Percentiles rank a stretch among this genome's conserved stretches.
These are phyloP conservation scores for Bremia lactucae DNA, from an alignment of 352 stramenopile species.

Conservation along the genomic window DNA sequence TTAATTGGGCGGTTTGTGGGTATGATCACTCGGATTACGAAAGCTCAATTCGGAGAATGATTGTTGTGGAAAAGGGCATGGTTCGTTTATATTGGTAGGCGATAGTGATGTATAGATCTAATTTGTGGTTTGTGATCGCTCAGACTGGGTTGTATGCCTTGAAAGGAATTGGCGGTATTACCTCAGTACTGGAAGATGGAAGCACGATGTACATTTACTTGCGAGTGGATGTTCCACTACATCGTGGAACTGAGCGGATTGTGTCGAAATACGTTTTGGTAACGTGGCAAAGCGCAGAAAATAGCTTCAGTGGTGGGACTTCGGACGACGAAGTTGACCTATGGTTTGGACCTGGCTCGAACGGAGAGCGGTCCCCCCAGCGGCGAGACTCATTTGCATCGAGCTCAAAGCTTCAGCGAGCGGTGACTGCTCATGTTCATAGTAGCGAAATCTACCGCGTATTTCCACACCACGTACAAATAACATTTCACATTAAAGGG, in stretches of 20 bases:
- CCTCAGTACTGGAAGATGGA: slow-evolving; percentile 51
- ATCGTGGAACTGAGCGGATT: slow-evolving; percentile 68
- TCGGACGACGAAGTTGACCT: slow-evolving; percentile 67
- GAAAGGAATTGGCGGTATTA: slow-evolving; percentile 78
- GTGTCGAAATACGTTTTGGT: slow-evolving; percentile 84
- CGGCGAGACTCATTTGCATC: slow-evolving; percentile 38
- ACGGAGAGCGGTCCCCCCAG: slow-evolving; percentile 27
- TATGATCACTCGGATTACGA: slow-evolving; percentile 64
- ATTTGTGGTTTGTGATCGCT: slow-evolving; percentile 1
- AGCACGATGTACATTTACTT: slow-evolving; percentile 87
- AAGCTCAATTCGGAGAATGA: slow-evolving; percentile 45
- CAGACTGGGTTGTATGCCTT: slow-evolving; percentile 74
- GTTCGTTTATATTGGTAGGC: slow-evolving; percentile 20
- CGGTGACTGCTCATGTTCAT: slow-evolving; percentile 68
- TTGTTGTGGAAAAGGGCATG: slow-evolving; percentile 81
- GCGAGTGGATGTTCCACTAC: slow-evolving; percentile 75
- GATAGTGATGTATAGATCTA: background rate
- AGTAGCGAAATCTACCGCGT: slow-evolving; percentile 81
- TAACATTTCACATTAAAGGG: background rate
- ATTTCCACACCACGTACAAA: slow-evolving; percentile 76
- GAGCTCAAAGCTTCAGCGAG: slow-evolving; percentile 69
- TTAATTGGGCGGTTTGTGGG: slow-evolving; percentile 80
- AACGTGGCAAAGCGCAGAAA: slow-evolving; percentile 68
- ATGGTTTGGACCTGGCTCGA: slow-evolving; percentile 40
- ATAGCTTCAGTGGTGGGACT: slow-evolving; percentile 33